Evolutionary conservation across 2,329 filamentous ascomycete genomes (phyloP).

Genomic region (Diaporthe vaccinii): DNA sequence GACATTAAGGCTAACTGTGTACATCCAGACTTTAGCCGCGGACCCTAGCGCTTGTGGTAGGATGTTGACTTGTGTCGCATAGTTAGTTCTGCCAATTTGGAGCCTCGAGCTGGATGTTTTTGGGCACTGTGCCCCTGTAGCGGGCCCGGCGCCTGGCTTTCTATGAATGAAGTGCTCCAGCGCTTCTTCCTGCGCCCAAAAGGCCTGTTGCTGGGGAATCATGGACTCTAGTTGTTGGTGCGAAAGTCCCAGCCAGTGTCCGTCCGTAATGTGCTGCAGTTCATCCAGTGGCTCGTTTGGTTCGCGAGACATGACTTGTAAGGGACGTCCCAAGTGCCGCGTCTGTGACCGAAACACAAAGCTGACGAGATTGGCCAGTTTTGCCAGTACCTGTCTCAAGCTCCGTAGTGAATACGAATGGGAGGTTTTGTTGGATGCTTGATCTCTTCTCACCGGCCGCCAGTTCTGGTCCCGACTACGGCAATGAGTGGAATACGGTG

Average conservation of each 20-base stretch:
- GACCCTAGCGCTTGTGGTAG: background rate
- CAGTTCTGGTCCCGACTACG: no score
- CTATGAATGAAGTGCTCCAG: background rate
- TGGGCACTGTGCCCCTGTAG: background rate
- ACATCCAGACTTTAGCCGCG: background rate
- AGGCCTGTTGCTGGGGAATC: background rate
- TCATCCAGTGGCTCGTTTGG: background rate
- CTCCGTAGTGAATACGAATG: no score
- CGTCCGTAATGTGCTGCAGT: background rate
- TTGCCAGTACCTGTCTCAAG: no score
- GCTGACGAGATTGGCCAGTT: no score
- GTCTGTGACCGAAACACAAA: background rate
- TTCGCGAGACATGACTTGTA: background rate
- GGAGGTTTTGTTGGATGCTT: no score
- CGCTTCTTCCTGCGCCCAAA: background rate
- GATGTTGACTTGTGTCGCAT: no score
- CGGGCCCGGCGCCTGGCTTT: background rate
- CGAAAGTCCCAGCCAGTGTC: background rate
- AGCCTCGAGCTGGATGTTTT: no score
- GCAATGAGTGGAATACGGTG: no score
- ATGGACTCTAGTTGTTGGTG: background rate
- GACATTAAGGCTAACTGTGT: background rate
- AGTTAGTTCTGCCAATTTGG: background rate
- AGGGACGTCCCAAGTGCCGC: background rate
- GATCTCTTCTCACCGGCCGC: no score